These are phyloP conservation scores for Colletotrichum karsti DNA, from an alignment of 2,329 filamentous ascomycete genomes.

Conservation along the genomic window DNA sequence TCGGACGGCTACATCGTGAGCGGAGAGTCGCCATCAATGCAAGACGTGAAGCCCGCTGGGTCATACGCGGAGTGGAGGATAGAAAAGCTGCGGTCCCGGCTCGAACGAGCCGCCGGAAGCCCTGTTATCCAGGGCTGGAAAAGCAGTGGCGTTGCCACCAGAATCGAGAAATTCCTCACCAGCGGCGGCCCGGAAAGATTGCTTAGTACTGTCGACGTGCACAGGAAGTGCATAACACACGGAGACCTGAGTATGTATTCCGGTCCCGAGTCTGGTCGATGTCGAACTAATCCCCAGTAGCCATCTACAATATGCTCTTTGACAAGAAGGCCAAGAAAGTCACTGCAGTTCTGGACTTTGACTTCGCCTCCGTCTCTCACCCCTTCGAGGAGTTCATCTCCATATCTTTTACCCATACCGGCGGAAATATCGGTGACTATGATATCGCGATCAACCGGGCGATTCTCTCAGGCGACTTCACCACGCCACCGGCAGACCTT, in stretches of 20 bases:
- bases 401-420: neutral
- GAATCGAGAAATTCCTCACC: slow-evolving; percentile 31
- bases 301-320: slow-evolving; percentile 36
- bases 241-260: slow-evolving; percentile 35
- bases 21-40: slow-evolving; percentile 16
- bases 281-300: slow-evolving; percentile 13
- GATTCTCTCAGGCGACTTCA: neutral
- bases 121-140: slow-evolving; percentile 31
- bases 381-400: slow-evolving; percentile 33
- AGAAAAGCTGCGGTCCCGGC: neutral
- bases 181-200: slow-evolving; percentile 15
- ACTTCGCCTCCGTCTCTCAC: slow-evolving; percentile 33
- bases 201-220: slow-evolving; percentile 30
- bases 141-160: slow-evolving; percentile 6
- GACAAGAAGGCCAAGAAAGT: slow-evolving; percentile 31
- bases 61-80: slow-evolving; percentile 26
- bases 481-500: neutral
- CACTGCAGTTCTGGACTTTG: slow-evolving; percentile 37
- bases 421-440: neutral
- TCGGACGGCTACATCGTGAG: slow-evolving; percentile 15
- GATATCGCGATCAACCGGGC: neutral
- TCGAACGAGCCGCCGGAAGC: slow-evolving; percentile 23
- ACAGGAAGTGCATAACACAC: neutral
- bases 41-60: slow-evolving; percentile 29
- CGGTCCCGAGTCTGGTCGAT: too few species aligned